phyloP scores from a whole-genome alignment of 139 green algal species.

The Medakamo hakoo region DNA sequence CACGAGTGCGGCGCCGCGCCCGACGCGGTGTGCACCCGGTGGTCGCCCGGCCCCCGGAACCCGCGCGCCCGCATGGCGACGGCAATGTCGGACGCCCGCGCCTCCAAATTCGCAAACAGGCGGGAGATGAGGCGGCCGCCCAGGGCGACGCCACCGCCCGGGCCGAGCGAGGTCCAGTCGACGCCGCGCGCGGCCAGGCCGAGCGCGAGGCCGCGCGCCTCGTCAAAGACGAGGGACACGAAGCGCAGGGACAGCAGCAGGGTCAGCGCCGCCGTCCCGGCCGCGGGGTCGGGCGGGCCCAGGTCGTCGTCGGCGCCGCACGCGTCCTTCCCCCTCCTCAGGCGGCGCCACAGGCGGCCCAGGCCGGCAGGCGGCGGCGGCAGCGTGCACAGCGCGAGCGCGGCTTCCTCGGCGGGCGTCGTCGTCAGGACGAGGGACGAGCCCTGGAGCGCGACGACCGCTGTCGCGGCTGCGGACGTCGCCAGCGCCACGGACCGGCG shows the following conservation, averaged over 20 bases:
- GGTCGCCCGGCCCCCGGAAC: conserved; percentile 36
- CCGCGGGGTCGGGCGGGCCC: no score
- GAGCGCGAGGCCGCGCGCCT: conserved; percentile 62
- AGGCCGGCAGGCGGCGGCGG: conserved; percentile 47
- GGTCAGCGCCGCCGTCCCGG: conserved; percentile 25
- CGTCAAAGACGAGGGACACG: conserved; percentile 70
- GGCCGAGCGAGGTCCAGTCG: conserved; percentile 39
- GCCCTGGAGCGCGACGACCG: conserved; percentile 43
- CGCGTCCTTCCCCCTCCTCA: no score
- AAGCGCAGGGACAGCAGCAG: conserved; percentile 75
- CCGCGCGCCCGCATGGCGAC: conserved; percentile 52
- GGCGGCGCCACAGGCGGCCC: no score
- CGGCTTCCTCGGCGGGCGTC: conserved; percentile 63
- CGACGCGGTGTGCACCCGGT: conserved; percentile 39
- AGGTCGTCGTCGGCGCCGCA: no score
- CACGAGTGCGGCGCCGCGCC: conserved; percentile 15
- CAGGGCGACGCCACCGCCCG: conserved; percentile 6
- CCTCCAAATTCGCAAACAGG: conserved; percentile 54
- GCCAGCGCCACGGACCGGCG: conserved; percentile 50
- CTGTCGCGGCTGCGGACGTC: conserved; percentile 34
- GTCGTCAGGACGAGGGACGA: conserved; percentile 58
- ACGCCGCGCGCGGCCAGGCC: conserved; percentile 58
- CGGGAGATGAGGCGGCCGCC: conserved; percentile 5
- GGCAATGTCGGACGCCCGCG: conserved; percentile 35
- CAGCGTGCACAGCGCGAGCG: conserved; percentile 33